These are phyloP conservation scores for Kalaharituber pfeilii DNA, from an alignment of 2,329 filamentous ascomycete genomes.

Conservation along the genomic window DNA sequence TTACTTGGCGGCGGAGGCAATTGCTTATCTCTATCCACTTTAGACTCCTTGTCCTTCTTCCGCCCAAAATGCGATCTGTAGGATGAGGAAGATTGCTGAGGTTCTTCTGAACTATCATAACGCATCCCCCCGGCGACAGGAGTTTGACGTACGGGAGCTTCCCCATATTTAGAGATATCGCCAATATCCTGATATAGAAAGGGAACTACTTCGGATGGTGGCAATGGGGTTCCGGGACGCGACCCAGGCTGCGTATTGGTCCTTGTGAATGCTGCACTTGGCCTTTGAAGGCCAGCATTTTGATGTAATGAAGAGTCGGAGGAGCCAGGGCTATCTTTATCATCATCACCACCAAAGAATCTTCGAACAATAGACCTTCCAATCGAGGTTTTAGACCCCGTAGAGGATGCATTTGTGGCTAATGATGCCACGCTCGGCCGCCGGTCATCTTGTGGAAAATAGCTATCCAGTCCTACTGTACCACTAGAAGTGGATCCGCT, in stretches of 20 bases:
- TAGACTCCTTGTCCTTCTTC: conserved; percentile 52
- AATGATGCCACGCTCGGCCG: conserved; percentile 78
- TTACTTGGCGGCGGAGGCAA: conserved; percentile 16
- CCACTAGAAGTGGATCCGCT: conserved; percentile 14
- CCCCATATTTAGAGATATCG: conserved; percentile 61
- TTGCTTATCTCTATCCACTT: conserved; percentile 33
- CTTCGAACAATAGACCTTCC: conserved; percentile 59
- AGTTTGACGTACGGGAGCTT: conserved; percentile 55
- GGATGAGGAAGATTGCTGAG: conserved; percentile 33
- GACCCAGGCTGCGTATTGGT: conserved; percentile 59
- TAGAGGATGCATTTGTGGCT: conserved; percentile 66
- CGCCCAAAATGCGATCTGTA: conserved; percentile 47
- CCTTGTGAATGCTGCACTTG: conserved; percentile 66
- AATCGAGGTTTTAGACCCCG: conserved; percentile 54
- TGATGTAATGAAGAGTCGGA: conserved; percentile 47
- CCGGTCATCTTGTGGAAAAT: conserved; percentile 42
- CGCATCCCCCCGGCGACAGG: conserved; percentile 53
- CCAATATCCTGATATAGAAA: conserved; percentile 75
- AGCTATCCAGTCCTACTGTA: conserved; percentile 16
- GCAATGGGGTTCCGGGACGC: conserved; percentile 66
- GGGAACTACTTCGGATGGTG: conserved; percentile 87
- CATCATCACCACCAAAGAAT: conserved; percentile 83
- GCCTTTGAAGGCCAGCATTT: conserved; percentile 46
- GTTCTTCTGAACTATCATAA: conserved; percentile 39
- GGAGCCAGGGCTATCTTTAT: conserved; percentile 50